phyloP scores from a whole-genome alignment of 2,329 filamentous ascomycete species.

The Colletotrichum lindemuthianum region DNA sequence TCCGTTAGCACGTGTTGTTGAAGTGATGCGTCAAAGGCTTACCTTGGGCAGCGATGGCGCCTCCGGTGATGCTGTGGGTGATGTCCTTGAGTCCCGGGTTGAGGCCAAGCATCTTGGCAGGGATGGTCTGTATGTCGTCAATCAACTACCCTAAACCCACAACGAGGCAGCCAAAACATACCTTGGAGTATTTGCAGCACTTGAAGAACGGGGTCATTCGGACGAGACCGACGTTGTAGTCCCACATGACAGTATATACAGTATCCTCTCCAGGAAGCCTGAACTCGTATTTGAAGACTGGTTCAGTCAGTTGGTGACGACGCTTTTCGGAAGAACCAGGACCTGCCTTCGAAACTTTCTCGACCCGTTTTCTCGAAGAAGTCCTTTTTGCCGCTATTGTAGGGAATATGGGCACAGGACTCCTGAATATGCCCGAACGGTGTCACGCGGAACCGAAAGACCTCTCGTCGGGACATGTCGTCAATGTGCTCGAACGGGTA shows the following conservation, averaged over 20 bases:
- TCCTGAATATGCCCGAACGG: conserved; percentile 71
- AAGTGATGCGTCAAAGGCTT: conserved; percentile 40
- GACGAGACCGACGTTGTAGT: conserved; percentile 94
- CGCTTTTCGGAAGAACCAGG: neutral
- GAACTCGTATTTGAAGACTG: conserved; percentile 89
- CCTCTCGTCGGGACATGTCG: conserved; percentile 63
- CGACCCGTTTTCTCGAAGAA: conserved; percentile 88
- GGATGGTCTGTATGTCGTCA: conserved; percentile 73
- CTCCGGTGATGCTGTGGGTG: conserved; percentile 93
- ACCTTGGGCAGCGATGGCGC: conserved; percentile 91
- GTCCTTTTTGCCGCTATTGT: conserved; percentile 92
- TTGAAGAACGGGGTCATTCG: conserved; percentile 97
- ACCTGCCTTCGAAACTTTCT: conserved; percentile 85
- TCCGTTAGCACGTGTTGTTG: neutral
- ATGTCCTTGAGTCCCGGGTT: conserved; percentile 90
- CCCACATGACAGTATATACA: conserved; percentile 89
- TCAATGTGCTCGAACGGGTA: conserved; percentile 77
- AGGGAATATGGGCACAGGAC: conserved; percentile 83
- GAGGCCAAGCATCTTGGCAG: conserved; percentile 80
- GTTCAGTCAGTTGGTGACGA: conserved; percentile 16
- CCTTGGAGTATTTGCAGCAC: conserved; percentile 87
- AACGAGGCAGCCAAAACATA: neutral
- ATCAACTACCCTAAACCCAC: neutral
- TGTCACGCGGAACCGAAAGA: conserved; percentile 72
- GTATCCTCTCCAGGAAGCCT: conserved; percentile 72